Evolutionary conservation across 2,329 filamentous ascomycete species (phyloP).

Genomic region (Claviceps purpurea): DNA sequence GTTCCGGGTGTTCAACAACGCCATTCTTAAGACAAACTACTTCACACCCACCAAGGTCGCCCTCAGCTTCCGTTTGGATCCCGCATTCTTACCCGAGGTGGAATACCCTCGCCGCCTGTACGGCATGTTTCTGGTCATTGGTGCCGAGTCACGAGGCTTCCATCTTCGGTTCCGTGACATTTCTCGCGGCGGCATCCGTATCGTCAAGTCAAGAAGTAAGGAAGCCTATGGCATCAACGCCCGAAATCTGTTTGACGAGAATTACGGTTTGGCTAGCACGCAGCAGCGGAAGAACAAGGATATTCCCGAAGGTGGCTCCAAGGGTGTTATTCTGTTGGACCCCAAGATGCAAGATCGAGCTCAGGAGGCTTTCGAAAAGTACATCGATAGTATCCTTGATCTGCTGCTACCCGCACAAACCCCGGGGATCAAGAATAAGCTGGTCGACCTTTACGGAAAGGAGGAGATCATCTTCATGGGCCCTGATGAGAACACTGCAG

Average conservation of each 20-base stretch:
- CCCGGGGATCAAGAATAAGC: constrained; percentile 96
- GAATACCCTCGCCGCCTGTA: constrained; percentile 92
- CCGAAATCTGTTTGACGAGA: constrained; percentile 92
- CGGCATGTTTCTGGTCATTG: constrained; percentile 98
- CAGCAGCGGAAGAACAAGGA: constrained; percentile 99
- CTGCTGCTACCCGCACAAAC: constrained; percentile 79
- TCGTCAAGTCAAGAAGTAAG: constrained; percentile 93
- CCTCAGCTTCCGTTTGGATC: constrained; percentile 87
- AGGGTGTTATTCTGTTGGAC: constrained; percentile 92
- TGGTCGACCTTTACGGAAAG: constrained; percentile 89
- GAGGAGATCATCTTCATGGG: constrained; percentile 98
- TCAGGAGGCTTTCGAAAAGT: constrained; percentile 92
- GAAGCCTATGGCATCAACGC: constrained; percentile 96
- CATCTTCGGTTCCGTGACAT: constrained; percentile 97
- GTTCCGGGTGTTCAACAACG: constrained; percentile 89
- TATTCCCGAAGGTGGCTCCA: constrained; percentile 94
- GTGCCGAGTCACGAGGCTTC: constrained; percentile 92
- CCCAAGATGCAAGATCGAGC: constrained; percentile 89
- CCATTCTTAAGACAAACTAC: constrained; percentile 95
- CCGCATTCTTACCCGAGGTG: constrained; percentile 72
- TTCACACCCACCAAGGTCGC: constrained; percentile 95
- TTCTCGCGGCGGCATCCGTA: constrained; percentile 90
- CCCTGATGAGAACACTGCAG: constrained; percentile 95
- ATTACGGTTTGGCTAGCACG: constrained; percentile 95
- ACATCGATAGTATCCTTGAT: constrained; percentile 97